Percentiles rank a stretch among this genome's conserved stretches.
Evolutionary conservation across 148 eudicot genomes (phyloP).

Genomic region (Rhododendron griersonianum): DNA sequence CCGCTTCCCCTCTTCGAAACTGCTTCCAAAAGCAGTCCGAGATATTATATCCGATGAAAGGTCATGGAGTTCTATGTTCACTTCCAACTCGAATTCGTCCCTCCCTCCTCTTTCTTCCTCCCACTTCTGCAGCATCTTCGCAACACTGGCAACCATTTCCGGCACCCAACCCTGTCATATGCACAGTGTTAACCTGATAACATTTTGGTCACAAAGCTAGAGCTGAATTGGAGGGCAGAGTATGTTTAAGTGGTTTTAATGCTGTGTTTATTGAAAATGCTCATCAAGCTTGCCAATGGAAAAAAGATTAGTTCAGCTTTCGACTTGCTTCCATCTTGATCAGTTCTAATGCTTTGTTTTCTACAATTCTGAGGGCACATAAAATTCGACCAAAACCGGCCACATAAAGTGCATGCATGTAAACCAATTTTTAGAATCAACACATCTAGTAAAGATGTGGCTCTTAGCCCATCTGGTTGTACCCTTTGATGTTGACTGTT

Average conservation of each 20-base stretch:
- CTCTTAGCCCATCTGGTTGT: neutral
- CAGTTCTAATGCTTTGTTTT: neutral
- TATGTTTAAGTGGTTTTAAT: neutral
- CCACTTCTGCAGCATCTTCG: slow-evolving; percentile 44
- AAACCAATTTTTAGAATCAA: neutral
- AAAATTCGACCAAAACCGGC: neutral
- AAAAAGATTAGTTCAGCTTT: too few species aligned
- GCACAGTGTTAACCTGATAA: neutral
- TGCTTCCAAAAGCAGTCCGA: slow-evolving; percentile 82
- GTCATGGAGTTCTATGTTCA: slow-evolving; percentile 33
- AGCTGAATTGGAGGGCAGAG: neutral
- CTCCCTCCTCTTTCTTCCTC: slow-evolving; percentile 33
- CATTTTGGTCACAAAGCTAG: neutral
- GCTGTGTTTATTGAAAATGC: neutral
- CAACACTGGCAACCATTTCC: slow-evolving; percentile 59
- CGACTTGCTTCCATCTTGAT: neutral
- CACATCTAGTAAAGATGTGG: neutral
- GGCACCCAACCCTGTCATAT: slow-evolving; percentile 69
- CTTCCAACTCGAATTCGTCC: slow-evolving; percentile 64
- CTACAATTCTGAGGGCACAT: neutral
- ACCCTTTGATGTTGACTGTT: neutral
- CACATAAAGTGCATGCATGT: neutral
- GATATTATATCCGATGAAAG: slow-evolving; percentile 79
- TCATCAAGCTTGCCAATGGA: neutral
- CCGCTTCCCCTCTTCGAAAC: slow-evolving; percentile 60